phyloP scores from a whole-genome alignment of 345 rosid genomes.

The Salix purpurea region DNA sequence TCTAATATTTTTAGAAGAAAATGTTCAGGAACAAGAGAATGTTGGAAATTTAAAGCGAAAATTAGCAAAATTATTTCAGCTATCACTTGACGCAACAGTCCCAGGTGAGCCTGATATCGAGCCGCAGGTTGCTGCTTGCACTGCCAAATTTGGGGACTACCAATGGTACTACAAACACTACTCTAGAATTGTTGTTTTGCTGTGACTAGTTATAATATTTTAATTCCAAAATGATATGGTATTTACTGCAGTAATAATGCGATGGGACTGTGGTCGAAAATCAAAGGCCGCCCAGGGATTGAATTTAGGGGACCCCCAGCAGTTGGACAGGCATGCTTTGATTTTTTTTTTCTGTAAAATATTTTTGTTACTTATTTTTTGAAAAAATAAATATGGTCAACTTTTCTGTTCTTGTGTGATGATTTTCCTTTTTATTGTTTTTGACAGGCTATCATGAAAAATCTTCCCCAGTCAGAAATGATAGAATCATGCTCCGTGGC shows the following conservation, averaged over 20 bases:
- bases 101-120: slow-evolving; percentile 60
- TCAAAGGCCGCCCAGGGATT: slow-evolving; percentile 56
- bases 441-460: slow-evolving; percentile 62
- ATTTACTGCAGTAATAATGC: slow-evolving; percentile 68
- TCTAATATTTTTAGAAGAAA: not conserved
- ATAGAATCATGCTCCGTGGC: slow-evolving; percentile 79
- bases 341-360: not conserved
- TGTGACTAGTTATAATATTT: not conserved
- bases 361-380: not conserved
- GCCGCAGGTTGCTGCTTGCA: slow-evolving; percentile 63
- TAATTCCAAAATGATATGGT: not conserved
- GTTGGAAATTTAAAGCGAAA: slow-evolving; percentile 57
- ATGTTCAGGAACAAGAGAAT: slow-evolving; percentile 46
- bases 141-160: slow-evolving; percentile 76
- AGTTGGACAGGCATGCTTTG: slow-evolving; percentile 65
- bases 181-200: not conserved
- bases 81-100: slow-evolving; percentile 51
- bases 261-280: slow-evolving; percentile 71
- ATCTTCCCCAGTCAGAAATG: slow-evolving; percentile 76
- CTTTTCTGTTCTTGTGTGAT: not conserved
- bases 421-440: not conserved
- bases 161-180: slow-evolving; percentile 53
- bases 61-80: slow-evolving; percentile 56
- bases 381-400: not conserved
- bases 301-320: slow-evolving; percentile 71